Evolutionary conservation across 2,329 filamentous ascomycete genomes (phyloP).

Genomic region (Dactylonectria macrodidyma): DNA sequence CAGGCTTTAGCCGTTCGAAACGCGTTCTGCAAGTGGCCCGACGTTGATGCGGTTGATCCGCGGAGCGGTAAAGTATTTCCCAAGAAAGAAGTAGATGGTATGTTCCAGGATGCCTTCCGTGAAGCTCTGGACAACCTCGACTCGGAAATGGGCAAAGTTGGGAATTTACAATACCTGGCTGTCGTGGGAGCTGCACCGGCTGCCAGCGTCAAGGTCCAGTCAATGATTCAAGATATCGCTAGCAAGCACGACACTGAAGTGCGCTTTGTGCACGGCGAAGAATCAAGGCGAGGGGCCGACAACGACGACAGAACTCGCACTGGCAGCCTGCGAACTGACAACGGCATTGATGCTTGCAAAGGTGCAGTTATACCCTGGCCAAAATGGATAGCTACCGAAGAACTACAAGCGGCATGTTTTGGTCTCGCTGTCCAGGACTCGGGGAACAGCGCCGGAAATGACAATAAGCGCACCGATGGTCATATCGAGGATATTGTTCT

Average conservation of each 20-base stretch:
- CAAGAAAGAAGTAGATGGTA: neutral
- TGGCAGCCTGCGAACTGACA: neutral
- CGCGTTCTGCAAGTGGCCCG: neutral
- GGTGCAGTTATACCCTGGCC: neutral
- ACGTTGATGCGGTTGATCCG: neutral
- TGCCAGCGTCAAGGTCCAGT: neutral
- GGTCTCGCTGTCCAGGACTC: constrained; percentile 1
- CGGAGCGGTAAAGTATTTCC: neutral
- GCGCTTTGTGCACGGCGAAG: neutral
- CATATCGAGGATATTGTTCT: neutral
- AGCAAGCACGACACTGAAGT: neutral
- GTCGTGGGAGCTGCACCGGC: neutral
- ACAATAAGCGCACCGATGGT: neutral
- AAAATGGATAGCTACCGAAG: neutral
- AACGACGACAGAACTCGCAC: neutral
- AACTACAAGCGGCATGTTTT: neutral
- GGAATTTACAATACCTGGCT: constrained; percentile 1
- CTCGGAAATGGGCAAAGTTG: neutral
- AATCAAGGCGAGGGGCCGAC: neutral
- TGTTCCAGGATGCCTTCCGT: neutral
- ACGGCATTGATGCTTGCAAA: constrained; percentile 1
- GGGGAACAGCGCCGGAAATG: neutral
- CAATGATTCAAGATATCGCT: neutral
- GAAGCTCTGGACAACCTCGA: constrained; percentile 2
- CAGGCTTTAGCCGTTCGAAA: neutral